Evolutionary conservation across 2,329 filamentous ascomycete genomes (phyloP).

Genomic region (Paecilomyces sp.): DNA sequence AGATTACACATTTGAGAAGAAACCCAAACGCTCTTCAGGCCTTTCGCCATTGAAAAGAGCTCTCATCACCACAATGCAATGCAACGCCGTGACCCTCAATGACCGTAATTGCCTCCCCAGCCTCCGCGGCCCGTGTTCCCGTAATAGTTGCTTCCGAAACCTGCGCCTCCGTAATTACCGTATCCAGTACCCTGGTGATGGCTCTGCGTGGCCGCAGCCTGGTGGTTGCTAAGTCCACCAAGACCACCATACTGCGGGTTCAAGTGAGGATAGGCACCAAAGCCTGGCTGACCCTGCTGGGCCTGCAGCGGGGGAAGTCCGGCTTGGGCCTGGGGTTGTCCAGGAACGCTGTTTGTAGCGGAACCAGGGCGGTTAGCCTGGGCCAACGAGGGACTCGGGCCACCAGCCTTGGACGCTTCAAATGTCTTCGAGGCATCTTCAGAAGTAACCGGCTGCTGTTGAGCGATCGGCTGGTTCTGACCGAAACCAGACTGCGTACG

Average conservation of each 20-base stretch:
- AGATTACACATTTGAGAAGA: conserved; percentile 27
- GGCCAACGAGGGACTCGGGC: conserved; percentile 55
- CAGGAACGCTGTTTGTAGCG: conserved; percentile 51
- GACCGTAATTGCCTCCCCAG: conserved; percentile 42
- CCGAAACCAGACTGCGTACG: conserved; percentile 53
- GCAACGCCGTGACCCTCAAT: conserved; percentile 27
- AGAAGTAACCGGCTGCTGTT: conserved; percentile 38
- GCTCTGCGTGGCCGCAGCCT: conserved; percentile 31
- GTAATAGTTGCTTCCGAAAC: conserved; percentile 36
- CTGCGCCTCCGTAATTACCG: conserved; percentile 34
- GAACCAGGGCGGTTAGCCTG: conserved; percentile 58
- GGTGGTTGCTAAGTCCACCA: conserved; percentile 35
- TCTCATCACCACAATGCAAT: conserved; percentile 6
- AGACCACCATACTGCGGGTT: conserved; percentile 47
- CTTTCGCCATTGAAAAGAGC: conserved; percentile 1
- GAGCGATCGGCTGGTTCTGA: conserved; percentile 46
- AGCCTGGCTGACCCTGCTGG: conserved; percentile 48
- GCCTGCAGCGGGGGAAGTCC: conserved; percentile 49
- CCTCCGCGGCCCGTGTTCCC: conserved; percentile 36
- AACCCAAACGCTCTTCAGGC: conserved; percentile 2
- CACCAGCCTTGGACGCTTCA: conserved; percentile 49
- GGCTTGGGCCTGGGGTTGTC: conserved; percentile 43
- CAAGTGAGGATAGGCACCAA: conserved; percentile 49
- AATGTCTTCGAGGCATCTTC: conserved; percentile 54
- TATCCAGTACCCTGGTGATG: conserved; percentile 35